phyloP scores from a whole-genome alignment of 2,329 filamentous ascomycete genomes.

The Lachnellula willkommii region DNA sequence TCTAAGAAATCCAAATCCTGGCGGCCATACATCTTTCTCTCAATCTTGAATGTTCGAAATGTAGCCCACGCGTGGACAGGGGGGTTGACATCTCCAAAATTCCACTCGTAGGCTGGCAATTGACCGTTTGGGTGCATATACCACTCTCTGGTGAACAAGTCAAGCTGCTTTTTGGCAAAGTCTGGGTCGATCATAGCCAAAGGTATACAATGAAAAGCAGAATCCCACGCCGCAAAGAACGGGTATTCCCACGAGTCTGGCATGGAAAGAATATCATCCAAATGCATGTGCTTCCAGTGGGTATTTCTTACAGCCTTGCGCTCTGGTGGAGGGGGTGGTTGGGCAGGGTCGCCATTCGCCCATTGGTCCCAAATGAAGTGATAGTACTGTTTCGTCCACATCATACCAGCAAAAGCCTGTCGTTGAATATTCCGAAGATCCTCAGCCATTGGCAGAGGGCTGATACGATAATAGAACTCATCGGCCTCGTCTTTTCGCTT shows the following conservation, averaged over 20 bases:
- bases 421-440: conserved; percentile 92
- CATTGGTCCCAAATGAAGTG: conserved; percentile 97
- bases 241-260: conserved; percentile 98
- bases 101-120: conserved; percentile 90
- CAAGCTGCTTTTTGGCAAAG: conserved; percentile 96
- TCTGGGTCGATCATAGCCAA: conserved; percentile 96
- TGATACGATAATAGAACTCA: conserved; percentile 92
- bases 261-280: conserved; percentile 95
- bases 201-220: conserved; percentile 93
- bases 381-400: conserved; percentile 98
- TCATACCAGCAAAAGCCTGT: conserved; percentile 92
- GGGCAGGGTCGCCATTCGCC: conserved; percentile 87
- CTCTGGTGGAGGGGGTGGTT: conserved; percentile 76
- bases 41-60: conserved; percentile 96
- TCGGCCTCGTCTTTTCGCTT: conserved; percentile 83
- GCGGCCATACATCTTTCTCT: conserved; percentile 91
- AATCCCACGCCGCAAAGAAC: conserved; percentile 97
- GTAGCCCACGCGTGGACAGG: conserved; percentile 95
- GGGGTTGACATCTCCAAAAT: conserved; percentile 94
- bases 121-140: conserved; percentile 98
- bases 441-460: conserved; percentile 86
- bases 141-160: conserved; percentile 94
- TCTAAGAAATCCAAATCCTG: conserved; percentile 95
- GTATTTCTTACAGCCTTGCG: conserved; percentile 78
- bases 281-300: conserved; percentile 90